Percentiles rank a stretch among this genome's conserved stretches.
These are phyloP conservation scores for Boletus vermiculosoides DNA, from an alignment of 768 basidiomycete species.

Conservation along the genomic window DNA sequence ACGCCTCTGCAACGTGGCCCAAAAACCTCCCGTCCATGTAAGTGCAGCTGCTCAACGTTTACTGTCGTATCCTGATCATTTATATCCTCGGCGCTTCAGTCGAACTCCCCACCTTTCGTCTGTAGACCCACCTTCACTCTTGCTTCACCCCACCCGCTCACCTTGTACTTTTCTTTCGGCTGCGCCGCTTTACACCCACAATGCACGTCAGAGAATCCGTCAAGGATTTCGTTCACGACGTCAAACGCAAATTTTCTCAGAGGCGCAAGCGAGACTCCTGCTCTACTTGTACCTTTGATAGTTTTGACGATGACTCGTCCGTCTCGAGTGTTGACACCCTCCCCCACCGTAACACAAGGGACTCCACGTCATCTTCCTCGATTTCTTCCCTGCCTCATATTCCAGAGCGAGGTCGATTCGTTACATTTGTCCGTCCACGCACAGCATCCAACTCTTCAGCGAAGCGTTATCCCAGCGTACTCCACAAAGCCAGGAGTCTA, in stretches of 20 bases:
- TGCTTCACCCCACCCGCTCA: background rate
- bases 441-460: slow-evolving; percentile 5
- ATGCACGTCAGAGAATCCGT: slow-evolving; percentile 35
- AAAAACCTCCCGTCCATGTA: background rate
- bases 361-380: slow-evolving; percentile 17
- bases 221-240: slow-evolving; percentile 30
- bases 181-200: background rate
- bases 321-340: slow-evolving; percentile 14
- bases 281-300: slow-evolving; percentile 11
- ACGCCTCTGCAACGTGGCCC: slow-evolving; percentile 8
- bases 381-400: slow-evolving; percentile 3
- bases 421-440: slow-evolving; percentile 17
- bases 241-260: slow-evolving; percentile 33
- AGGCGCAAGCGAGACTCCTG: slow-evolving; percentile 21
- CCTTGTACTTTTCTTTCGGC: background rate
- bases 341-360: background rate
- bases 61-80: background rate
- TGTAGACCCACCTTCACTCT: slow-evolving; percentile 7
- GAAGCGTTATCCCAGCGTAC: slow-evolving; percentile 1
- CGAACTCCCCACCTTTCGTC: background rate
- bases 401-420: slow-evolving; percentile 9
- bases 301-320: slow-evolving; percentile 7
- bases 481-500: slow-evolving; percentile 7
- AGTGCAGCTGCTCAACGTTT: background rate
- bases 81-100: background rate